Evolutionary conservation across 148 eudicot species (phyloP).

Genomic region (Persicaria maculosa): DNA sequence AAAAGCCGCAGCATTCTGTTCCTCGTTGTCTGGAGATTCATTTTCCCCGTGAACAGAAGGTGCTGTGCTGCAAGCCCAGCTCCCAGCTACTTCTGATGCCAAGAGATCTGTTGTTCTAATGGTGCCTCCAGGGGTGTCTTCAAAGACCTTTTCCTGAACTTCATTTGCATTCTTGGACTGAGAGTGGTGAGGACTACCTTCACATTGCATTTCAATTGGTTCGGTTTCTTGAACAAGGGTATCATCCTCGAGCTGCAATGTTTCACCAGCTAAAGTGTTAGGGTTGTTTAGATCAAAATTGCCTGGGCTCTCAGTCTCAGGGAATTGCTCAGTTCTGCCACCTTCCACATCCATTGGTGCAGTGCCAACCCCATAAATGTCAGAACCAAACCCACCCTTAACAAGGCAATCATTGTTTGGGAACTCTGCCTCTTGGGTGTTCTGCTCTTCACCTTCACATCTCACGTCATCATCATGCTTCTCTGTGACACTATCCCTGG

Average conservation of each 20-base stretch:
- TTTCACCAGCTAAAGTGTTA: slow-evolving; percentile 38
- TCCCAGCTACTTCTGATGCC: slow-evolving; percentile 87
- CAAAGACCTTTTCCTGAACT: slow-evolving; percentile 31
- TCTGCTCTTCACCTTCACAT: slow-evolving; percentile 44
- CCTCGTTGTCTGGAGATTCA: slow-evolving; percentile 34
- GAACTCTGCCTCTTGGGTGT: slow-evolving; percentile 84
- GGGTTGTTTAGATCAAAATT: slow-evolving; percentile 28
- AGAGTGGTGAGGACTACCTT: slow-evolving; percentile 23
- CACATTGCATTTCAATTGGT: slow-evolving; percentile 21
- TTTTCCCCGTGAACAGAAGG: slow-evolving; percentile 79
- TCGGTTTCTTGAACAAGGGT: slow-evolving; percentile 40
- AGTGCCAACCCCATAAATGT: slow-evolving; percentile 63
- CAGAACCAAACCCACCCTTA: slow-evolving; percentile 77
- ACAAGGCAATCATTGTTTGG: slow-evolving; percentile 34
- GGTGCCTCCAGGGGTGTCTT: slow-evolving; percentile 43
- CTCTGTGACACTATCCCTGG: slow-evolving; percentile 75
- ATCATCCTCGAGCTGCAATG: slow-evolving; percentile 67
- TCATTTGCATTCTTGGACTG: slow-evolving; percentile 19
- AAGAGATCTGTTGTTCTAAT: slow-evolving; percentile 71
- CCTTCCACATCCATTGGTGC: slow-evolving; percentile 42
- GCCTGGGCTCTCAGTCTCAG: slow-evolving; percentile 64
- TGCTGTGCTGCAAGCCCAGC: slow-evolving; percentile 78
- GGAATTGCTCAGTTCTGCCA: slow-evolving; percentile 58
- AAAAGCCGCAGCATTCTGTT: slow-evolving; percentile 9
- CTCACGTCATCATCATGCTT: slow-evolving; percentile 74